phyloP scores from a whole-genome alignment of 345 rosid genomes.

The Syzygium oleosum region DNA sequence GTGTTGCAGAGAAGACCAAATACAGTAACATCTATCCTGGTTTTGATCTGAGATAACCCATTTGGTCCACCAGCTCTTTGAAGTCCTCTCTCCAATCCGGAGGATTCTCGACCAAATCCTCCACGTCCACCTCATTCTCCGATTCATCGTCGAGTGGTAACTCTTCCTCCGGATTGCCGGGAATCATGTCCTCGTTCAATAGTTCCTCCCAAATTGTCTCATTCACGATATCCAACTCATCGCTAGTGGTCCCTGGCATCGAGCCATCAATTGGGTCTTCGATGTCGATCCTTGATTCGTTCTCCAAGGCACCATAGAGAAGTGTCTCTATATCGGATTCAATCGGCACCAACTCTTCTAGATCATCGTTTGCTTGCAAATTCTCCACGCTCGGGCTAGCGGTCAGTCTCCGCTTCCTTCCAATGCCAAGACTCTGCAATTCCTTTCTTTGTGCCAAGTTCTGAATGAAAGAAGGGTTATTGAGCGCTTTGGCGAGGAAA shows the following conservation, averaged over 20 bases:
- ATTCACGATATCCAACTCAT: constrained; percentile 7
- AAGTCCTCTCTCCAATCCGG: constrained; percentile 50
- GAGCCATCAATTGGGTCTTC: neutral
- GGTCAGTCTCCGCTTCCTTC: constrained; percentile 55
- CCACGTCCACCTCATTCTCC: constrained; percentile 41
- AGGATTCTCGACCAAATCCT: constrained; percentile 47
- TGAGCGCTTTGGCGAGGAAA: constrained; percentile 66
- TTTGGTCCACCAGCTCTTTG: constrained; percentile 58
- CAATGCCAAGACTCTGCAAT: constrained; percentile 20
- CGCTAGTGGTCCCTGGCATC: neutral
- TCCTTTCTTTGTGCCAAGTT: constrained; percentile 38
- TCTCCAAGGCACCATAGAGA: neutral
- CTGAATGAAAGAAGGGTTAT: constrained; percentile 50
- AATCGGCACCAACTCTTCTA: neutral
- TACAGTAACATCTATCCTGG: constrained; percentile 13
- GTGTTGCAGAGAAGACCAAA: neutral
- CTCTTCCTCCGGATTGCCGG: constrained; percentile 22
- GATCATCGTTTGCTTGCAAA: constrained; percentile 14
- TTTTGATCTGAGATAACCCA: constrained; percentile 48
- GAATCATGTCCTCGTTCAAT: constrained; percentile 21
- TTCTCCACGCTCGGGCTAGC: constrained; percentile 41
- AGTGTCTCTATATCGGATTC: neutral
- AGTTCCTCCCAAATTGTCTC: constrained; percentile 48
- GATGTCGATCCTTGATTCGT: neutral
- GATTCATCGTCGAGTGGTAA: constrained; percentile 6